Conservation (phyloP, 305 asterid genomes). For the Fraxinus ornus region DNA sequence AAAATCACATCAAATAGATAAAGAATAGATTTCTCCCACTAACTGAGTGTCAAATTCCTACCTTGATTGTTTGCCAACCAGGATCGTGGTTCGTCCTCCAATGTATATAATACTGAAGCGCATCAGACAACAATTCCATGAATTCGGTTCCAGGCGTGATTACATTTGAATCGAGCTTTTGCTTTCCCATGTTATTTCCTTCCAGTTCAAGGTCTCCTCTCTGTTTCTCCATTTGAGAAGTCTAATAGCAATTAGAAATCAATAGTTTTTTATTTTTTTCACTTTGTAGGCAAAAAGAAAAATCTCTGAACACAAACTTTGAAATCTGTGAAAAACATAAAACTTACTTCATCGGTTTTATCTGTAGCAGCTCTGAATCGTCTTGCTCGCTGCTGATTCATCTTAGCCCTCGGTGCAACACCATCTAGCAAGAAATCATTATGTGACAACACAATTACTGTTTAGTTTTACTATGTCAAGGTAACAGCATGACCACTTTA, state of each 20-base stretch:
- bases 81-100: constrained; percentile 40
- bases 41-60: constrained; percentile 14
- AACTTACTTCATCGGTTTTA: constrained; percentile 45
- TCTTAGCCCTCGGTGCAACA: constrained; percentile 73
- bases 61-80: constrained; percentile 54
- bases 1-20: constrained; percentile 10
- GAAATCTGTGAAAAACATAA: constrained; percentile 4
- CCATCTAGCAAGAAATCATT: constrained; percentile 41
- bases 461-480: neutral
- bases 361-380: constrained; percentile 63
- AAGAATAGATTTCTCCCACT: constrained; percentile 11
- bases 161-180: constrained; percentile 48
- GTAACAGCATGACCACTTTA: neutral
- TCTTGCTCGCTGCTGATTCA: constrained; percentile 72
- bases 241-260: constrained; percentile 34
- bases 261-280: neutral
- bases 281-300: neutral
- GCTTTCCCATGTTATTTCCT: constrained; percentile 12
- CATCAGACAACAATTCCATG: constrained; percentile 45
- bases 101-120: constrained; percentile 43
- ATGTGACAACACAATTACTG: neutral
- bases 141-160: constrained; percentile 60
- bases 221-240: constrained; percentile 27
- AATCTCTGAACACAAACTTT: neutral
- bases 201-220: neutral